These are phyloP conservation scores for Roridomyces roridus DNA, from an alignment of 768 basidiomycete genomes.

Conservation along the genomic window DNA sequence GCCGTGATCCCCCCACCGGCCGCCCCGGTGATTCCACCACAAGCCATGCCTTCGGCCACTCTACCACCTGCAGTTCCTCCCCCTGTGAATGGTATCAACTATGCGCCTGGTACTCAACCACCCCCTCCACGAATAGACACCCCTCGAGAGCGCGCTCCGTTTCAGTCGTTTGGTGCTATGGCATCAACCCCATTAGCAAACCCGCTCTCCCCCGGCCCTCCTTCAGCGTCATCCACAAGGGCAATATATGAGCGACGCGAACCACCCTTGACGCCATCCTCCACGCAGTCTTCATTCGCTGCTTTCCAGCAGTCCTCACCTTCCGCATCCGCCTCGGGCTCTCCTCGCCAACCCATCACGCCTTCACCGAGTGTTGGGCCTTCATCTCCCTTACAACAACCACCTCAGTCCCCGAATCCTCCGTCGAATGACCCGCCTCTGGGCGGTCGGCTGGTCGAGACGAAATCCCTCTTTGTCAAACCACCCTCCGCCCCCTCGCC, in stretches of 20 bases:
- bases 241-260: slow-evolving; percentile 21
- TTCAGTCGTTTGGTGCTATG: slow-evolving; percentile 22
- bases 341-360: slow-evolving; percentile 23
- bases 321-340: slow-evolving; percentile 8
- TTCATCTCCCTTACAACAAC: slow-evolving; percentile 46
- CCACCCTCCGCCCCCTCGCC: slow-evolving; percentile 45
- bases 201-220: slow-evolving; percentile 17
- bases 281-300: slow-evolving; percentile 22
- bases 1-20: no score
- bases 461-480: slow-evolving; percentile 82
- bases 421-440: slow-evolving; percentile 54
- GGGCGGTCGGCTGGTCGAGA: slow-evolving; percentile 72
- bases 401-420: slow-evolving; percentile 36
- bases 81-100: slow-evolving; percentile 25
- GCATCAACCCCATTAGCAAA: not conserved
- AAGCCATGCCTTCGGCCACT: slow-evolving; percentile 32
- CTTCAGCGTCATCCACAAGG: slow-evolving; percentile 23
- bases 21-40: slow-evolving; percentile 61
- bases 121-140: slow-evolving; percentile 25
- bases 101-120: slow-evolving; percentile 17
- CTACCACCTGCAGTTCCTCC: slow-evolving; percentile 10
- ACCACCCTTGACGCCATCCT: slow-evolving; percentile 14
- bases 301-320: slow-evolving; percentile 9
- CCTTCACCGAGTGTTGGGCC: slow-evolving; percentile 65
- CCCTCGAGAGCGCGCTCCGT: slow-evolving; percentile 19